Percentiles rank a stretch among this genome's conserved stretches.
These are phyloP conservation scores for Cyclotella distinguenda DNA, from an alignment of 108 stramenopile genomes.

Conservation along the genomic window DNA sequence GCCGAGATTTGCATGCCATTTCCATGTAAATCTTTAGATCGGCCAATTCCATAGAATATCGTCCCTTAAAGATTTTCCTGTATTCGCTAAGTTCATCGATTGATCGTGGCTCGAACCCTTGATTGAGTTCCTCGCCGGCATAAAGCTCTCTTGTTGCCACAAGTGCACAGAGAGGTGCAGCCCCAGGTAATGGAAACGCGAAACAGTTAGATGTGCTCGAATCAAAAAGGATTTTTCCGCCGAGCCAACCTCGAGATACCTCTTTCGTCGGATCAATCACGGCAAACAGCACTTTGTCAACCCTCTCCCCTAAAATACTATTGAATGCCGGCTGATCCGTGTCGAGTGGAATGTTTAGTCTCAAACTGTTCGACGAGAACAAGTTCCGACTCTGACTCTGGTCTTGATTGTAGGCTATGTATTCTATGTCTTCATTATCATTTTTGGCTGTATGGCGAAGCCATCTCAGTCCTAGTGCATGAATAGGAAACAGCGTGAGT, in stretches of 20 bases:
- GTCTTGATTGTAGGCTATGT: slow-evolving; percentile 25
- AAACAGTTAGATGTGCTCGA: slow-evolving; percentile 18
- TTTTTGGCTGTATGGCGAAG: background rate
- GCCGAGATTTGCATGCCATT: slow-evolving; percentile 27
- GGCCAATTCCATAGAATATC: slow-evolving; percentile 31
- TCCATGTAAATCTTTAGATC: slow-evolving; percentile 39
- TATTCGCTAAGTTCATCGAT: slow-evolving; percentile 16
- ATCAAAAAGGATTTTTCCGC: slow-evolving; percentile 23
- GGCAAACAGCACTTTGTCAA: slow-evolving; percentile 29
- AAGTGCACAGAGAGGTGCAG: slow-evolving; percentile 42
- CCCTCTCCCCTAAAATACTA: background rate
- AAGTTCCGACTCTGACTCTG: slow-evolving; percentile 3
- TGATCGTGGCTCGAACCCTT: slow-evolving; percentile 3
- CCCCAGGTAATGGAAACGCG: slow-evolving; percentile 36
- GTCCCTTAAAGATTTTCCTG: background rate
- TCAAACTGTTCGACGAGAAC: no score
- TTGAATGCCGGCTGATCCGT: slow-evolving; percentile 13
- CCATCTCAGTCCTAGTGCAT: slow-evolving; percentile 27
- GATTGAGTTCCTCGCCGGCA: slow-evolving; percentile 22
- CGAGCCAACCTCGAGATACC: slow-evolving; percentile 38
- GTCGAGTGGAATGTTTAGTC: slow-evolving; percentile 34
- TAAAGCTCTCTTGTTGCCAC: slow-evolving; percentile 43
- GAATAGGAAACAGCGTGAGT: slow-evolving; percentile 41
- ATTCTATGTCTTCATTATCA: slow-evolving; percentile 35
- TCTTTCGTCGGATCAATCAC: slow-evolving; percentile 30